Evolutionary conservation across 306 rosid species (phyloP), one percentile per base, ranked within the genome.

Genomic region (Acacia acuminata): DNA sequence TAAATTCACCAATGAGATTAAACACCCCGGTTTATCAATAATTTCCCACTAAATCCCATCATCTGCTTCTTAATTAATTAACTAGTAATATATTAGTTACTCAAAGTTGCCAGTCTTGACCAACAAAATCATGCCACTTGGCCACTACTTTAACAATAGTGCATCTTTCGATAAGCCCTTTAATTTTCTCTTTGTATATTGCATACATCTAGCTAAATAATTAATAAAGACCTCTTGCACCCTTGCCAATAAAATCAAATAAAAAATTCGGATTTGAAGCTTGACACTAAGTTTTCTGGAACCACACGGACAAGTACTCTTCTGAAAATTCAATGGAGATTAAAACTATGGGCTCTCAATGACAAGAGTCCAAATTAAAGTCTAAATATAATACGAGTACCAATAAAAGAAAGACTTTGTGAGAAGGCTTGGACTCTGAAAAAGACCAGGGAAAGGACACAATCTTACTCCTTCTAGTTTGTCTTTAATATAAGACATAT

Each of bases 81-180:
- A 17, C 7, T 20, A 53, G 3, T 10, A 2, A 44, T 44, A 44
- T 44, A 44, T 11, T 25, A 38, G 63, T 42, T 8, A 8, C 24
- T 36, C 32, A 58, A 76, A 80, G 76, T 34, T 84, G 79, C 81
- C 71, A 66, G 53, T 24, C 43, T 84, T 76, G 76, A 71, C 79
- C 79, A 11, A 30, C 79, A 36, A 81, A 43, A 22, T 71, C 79
- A 76, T 43, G 66, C 88, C 64, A 81, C 77, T 71, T 77, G 88
- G 85, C 72, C 27, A 45, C 77, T 36, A 58, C 25, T 74, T 75
- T 22, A 66, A 53, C 66, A 63, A 63, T 13, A 24, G 4, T 16
- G 20, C 27, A 56, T 48, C 15, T 15, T 68, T 68, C 14, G 60
- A 27, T n/a, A 53, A 55, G 45, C 36, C 73, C 44, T 53, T 22